A percentile compares a stretch with the other conserved stretches of the same genome.
phyloP scores from a whole-genome alignment of 106 monocot genomes.

The Hemerocallis citrina region DNA sequence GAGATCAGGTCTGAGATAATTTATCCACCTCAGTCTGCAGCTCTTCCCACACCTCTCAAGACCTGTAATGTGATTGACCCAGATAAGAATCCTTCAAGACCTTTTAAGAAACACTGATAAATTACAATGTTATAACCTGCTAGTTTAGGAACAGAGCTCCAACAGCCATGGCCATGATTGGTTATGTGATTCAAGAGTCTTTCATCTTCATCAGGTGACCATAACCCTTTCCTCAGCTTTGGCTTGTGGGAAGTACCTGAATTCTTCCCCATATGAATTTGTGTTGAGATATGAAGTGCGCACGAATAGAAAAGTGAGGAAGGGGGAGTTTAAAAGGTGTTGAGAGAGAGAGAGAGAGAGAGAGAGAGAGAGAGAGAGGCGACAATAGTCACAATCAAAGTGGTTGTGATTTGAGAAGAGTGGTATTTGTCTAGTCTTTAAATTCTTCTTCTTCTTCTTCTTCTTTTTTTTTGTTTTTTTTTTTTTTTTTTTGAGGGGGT shows the following conservation, averaged over 20 bases:
- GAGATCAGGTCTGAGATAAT: constrained; percentile 59
- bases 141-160: constrained; percentile 33
- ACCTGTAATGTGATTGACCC: constrained; percentile 12
- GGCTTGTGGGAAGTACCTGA: constrained; percentile 27
- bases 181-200: constrained; percentile 27
- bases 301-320: not conserved
- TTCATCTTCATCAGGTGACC: constrained; percentile 36
- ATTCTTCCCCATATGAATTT: constrained; percentile 17
- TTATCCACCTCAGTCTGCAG: constrained; percentile 77
- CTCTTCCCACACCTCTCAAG: constrained; percentile 79
- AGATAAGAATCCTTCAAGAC: no score
- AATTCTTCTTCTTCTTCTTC: not conserved
- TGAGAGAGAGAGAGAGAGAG: not conserved
- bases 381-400: constrained; percentile 4
- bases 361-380: not conserved
- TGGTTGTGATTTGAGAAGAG: constrained; percentile 10
- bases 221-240: constrained; percentile 33
- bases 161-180: constrained; percentile 26
- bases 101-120: no score
- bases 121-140: constrained; percentile 6
- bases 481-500: constrained; percentile 5
- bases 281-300: not conserved
- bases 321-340: not conserved
- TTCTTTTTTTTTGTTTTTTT: not conserved
- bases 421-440: constrained; percentile 17